phyloP scores from a whole-genome alignment of 768 basidiomycete species.

The Leccinellum albellum region DNA sequence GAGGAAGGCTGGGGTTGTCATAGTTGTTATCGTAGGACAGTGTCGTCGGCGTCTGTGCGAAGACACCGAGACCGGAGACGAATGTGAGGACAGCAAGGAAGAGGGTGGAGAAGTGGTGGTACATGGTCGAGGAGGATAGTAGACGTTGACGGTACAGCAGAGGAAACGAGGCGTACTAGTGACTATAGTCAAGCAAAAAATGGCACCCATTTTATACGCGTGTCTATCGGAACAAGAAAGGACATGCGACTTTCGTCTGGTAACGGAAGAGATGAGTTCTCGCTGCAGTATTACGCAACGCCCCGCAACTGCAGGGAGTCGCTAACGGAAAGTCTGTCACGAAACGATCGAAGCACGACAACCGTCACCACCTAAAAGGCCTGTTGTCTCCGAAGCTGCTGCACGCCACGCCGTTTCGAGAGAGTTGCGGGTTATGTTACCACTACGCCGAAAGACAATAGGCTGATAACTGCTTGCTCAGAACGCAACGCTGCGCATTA shows the following conservation, averaged over 20 bases:
- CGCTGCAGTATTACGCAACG: background rate
- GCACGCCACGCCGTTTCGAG: background rate
- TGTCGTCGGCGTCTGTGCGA: constrained; percentile 21
- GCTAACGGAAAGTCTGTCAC: background rate
- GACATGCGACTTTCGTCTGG: background rate
- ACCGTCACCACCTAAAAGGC: background rate
- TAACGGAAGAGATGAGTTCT: background rate
- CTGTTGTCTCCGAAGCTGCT: background rate
- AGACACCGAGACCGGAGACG: constrained; percentile 12
- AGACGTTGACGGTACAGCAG: background rate
- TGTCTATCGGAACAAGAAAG: background rate
- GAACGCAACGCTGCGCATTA: background rate
- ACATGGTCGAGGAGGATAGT: constrained; percentile 21
- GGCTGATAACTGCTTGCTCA: background rate
- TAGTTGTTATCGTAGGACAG: constrained; percentile 39
- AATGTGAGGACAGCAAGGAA: constrained; percentile 10
- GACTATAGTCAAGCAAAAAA: background rate
- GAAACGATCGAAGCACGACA: background rate
- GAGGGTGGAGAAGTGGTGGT: constrained; percentile 14
- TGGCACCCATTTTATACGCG: constrained; percentile 18
- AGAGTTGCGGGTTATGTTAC: background rate
- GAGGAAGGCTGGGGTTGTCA: constrained; percentile 27
- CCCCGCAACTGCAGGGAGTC: background rate
- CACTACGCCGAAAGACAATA: background rate
- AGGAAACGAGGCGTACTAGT: background rate